Evolutionary conservation across 768 basidiomycete genomes (phyloP).

Genomic region (Leucogyrophana mollusca): DNA sequence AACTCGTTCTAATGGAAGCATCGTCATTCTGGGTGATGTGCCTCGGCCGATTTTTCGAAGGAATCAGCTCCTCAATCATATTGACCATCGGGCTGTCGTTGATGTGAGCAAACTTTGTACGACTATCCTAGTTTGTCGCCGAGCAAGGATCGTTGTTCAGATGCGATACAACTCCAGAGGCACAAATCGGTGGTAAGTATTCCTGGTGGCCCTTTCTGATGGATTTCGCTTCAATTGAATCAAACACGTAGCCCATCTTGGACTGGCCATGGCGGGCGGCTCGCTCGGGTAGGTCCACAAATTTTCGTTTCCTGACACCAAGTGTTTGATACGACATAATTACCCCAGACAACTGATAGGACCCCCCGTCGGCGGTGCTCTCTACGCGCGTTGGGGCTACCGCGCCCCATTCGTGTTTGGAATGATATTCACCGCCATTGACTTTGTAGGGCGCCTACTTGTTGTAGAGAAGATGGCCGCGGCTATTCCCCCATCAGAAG

Average conservation of each 20-base stretch:
- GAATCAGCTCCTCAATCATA: conserved; percentile 38
- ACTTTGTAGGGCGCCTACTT: conserved; percentile 35
- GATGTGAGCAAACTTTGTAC: conserved; percentile 21
- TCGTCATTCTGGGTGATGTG: conserved; percentile 37
- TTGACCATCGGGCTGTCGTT: conserved; percentile 40
- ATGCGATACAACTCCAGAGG: conserved; percentile 36
- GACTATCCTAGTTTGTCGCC: background rate
- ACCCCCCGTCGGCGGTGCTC: conserved; percentile 37
- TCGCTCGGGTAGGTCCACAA: conserved; percentile 31
- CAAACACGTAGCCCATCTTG: conserved; percentile 32
- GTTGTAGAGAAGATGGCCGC: conserved; percentile 38
- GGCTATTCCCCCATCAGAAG: conserved; percentile 21
- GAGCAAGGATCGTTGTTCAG: conserved; percentile 16
- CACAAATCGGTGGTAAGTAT: conserved; percentile 32
- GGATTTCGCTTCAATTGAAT: background rate
- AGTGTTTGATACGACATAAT: background rate
- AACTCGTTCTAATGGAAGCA: conserved; percentile 40
- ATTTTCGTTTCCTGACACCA: background rate
- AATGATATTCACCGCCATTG: conserved; percentile 28
- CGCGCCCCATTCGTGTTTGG: conserved; percentile 38
- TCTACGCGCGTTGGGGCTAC: conserved; percentile 35
- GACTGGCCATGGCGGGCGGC: conserved; percentile 38
- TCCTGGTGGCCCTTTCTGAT: background rate
- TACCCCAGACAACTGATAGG: conserved; percentile 29
- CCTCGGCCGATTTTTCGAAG: conserved; percentile 37